Base-by-base conservation (phyloP, 345 rosid genomes). In the Pistacia vera region DNA sequence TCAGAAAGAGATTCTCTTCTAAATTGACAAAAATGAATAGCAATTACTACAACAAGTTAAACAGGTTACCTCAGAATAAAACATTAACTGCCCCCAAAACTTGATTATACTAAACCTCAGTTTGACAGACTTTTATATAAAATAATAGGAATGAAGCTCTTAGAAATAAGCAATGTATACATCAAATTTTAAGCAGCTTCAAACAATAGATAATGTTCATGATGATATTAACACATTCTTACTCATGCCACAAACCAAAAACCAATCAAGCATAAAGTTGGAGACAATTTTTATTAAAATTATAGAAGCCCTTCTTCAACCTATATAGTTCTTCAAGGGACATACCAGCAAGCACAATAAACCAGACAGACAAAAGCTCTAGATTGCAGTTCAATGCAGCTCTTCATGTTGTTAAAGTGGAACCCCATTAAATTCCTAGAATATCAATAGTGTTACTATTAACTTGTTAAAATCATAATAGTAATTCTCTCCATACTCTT, bases 141-240 rank as follows among this genome's bases (percentile, higher is more conserved):
- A 51, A 73, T 18, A 13, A 25, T 4, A 48, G 35, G 41, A 68
- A 68, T 51, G 33, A 8, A 30, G 13, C 2, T 46, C 57, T 46
- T 9, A 2, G n/a, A 5, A 5, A 9, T 48, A 66, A 5, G 51
- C 13, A 64, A 38, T 49, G 5, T 64, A 33, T 11, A 65, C 12
- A 64, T 36, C 10, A 63, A 57, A n/a, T 66, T 66, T 66, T 41
- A 16, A 68, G 71, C 71, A 68, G 4, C 58, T 51, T 49, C 25
- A 60, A 41, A 60, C 64, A 60, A 36, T 28, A 60, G 36, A 60
- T 22, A 30, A 60, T 60, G 13, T 60, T 60, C 64, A 25, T 12
- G 25, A 60, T 20, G 22, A 11, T 20, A 10, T 22, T 44, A 12
- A 30, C 52, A 17, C 8, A 52, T 52, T 63, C n/a, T 35, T 68